phyloP scores from a whole-genome alignment of 23 red algal species.

The Gracilaria caudata region DNA sequence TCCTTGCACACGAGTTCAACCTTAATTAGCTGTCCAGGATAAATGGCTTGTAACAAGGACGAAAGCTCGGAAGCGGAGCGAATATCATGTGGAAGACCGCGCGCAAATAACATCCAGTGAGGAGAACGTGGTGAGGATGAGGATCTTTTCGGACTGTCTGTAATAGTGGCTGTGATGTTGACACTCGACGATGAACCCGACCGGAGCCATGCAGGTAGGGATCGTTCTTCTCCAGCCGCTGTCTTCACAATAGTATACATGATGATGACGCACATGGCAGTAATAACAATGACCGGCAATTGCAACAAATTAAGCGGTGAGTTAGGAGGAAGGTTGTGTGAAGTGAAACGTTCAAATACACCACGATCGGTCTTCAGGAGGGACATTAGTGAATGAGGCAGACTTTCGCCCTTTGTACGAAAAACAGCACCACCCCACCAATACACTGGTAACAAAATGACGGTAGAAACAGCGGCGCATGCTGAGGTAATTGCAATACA shows the following conservation, averaged over 20 bases:
- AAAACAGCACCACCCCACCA: conserved; percentile 76
- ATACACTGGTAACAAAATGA: conserved; percentile 79
- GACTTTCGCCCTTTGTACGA: conserved; percentile 26
- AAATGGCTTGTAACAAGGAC: conserved; percentile 46
- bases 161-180: background rate
- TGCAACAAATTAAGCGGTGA: conserved; percentile 61
- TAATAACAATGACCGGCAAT: conserved; percentile 64
- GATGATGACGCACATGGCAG: conserved; percentile 68
- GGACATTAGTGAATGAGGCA: conserved; percentile 43
- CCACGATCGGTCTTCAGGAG: conserved; percentile 67
- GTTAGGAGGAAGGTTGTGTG: conserved; percentile 72
- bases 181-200: conserved; percentile 35
- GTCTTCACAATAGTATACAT: conserved; percentile 66
- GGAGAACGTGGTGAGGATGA: conserved; percentile 9
- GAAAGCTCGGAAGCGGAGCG: conserved; percentile 35
- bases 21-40: conserved; percentile 48
- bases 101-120: conserved; percentile 74
- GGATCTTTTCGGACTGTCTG: conserved; percentile 15
- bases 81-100: conserved; percentile 70
- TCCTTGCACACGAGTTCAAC: conserved; percentile 76
- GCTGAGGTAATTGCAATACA: conserved; percentile 67
- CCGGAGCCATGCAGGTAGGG: conserved; percentile 57
- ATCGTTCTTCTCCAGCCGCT: conserved; percentile 63
- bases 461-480: conserved; percentile 51
- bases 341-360: conserved; percentile 78